Evolutionary conservation across 2,329 filamentous ascomycete genomes (phyloP), one percentile per base, ranked within the genome.

Genomic region (Emericellopsis cladophorae): DNA sequence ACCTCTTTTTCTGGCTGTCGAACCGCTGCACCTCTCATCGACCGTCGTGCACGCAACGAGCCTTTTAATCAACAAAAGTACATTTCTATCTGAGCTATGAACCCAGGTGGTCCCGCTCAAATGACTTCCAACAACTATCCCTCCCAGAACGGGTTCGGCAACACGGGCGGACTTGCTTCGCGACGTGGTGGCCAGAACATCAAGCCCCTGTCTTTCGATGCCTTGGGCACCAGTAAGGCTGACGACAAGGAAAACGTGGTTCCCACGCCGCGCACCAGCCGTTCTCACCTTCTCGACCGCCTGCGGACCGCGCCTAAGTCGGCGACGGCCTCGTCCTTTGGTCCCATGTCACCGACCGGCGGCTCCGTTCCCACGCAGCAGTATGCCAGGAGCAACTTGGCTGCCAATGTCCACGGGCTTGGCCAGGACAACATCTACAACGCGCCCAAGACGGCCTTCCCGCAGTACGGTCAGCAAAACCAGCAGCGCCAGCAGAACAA

Each of bases 81-180:
- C 41, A 37, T n/a, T 41, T 49, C 35, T 40, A 42, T 52, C 56
- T 66, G 68, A 72, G 66, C 63, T 52, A 81, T 93, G 82, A 84
- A 95, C 90, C 81, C 90, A 78, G 90, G 90, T 76, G 87, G 88
- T 92, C 86, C 95, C 72, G 83, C 88, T 92, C 88, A 93, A 76
- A 96, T 96, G 90, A 85, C 87, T 70, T 90, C 87, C 72, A 85
- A 81, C 72, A 76, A 81, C 63, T 84, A 84, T 62, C 67, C 74
- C 60, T 72, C 82, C 61, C 70, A 76, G 58, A 76, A 76, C 62
- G 81, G 78, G 53, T 72, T 95, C 53, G 78, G 80, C 56, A 78
- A 86, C 66, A 83, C 88, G 40, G 78, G 83, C 49, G 85, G 88
- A 55, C 84, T 95, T 57, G 87, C 86, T 48, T 90, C 89, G 22